Evolutionary conservation across 768 basidiomycete species (phyloP).

Genomic region (Chalciporus sphaerocephalus): DNA sequence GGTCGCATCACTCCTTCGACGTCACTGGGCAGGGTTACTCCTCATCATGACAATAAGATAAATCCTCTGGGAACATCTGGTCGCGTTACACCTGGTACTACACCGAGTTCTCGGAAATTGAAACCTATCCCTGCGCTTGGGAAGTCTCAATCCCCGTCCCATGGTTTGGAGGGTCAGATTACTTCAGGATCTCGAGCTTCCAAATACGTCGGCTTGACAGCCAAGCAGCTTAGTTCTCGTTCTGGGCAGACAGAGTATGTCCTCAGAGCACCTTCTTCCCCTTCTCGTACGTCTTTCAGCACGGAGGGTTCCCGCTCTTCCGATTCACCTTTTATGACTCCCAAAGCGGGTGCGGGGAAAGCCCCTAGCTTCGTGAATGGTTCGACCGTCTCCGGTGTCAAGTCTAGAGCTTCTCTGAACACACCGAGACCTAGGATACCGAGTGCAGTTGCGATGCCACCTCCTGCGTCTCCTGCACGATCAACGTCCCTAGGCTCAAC

Average conservation of each 20-base stretch:
- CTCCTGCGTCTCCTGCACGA: slow-evolving; percentile 60
- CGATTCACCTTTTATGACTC: slow-evolving; percentile 63
- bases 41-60: slow-evolving; percentile 30
- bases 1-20: slow-evolving; percentile 59
- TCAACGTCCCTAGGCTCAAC: slow-evolving; percentile 33
- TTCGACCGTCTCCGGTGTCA: slow-evolving; percentile 21
- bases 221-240: slow-evolving; percentile 66
- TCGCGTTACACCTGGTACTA: slow-evolving; percentile 43
- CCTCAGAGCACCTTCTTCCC: slow-evolving; percentile 32
- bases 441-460: slow-evolving; percentile 77
- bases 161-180: slow-evolving; percentile 40
- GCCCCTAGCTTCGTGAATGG: slow-evolving; percentile 9
- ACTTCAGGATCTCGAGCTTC: slow-evolving; percentile 83
- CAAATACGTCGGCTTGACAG: slow-evolving; percentile 81
- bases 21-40: slow-evolving; percentile 41
- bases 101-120: slow-evolving; percentile 30
- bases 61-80: slow-evolving; percentile 35
- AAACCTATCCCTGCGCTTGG: slow-evolving; percentile 31
- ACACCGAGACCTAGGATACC: slow-evolving; percentile 67
- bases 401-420: slow-evolving; percentile 32
- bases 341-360: slow-evolving; percentile 47
- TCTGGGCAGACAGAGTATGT: slow-evolving; percentile 16
- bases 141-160: slow-evolving; percentile 29
- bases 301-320: slow-evolving; percentile 34
- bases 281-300: slow-evolving; percentile 36